Evolutionary conservation across 306 rosid genomes (phyloP).

Genomic region (Quercus cerris): DNA sequence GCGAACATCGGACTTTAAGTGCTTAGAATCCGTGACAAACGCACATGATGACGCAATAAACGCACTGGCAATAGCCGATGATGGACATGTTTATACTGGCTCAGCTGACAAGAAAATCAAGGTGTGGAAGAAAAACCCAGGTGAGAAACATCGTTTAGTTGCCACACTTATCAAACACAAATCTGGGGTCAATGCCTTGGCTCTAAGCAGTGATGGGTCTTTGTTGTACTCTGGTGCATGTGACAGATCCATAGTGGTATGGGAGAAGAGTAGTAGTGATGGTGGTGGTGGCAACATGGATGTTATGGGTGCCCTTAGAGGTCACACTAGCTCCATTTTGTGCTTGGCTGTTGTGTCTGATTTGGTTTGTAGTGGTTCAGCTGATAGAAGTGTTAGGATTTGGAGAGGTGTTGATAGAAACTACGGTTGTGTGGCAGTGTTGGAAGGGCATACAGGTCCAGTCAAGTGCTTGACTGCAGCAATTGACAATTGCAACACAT

Average conservation of each 20-base stretch:
- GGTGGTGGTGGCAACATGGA: constrained; percentile 34
- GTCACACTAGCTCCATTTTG: constrained; percentile 66
- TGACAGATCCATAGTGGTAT: constrained; percentile 74
- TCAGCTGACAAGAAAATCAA: constrained; percentile 80
- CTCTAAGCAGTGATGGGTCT: constrained; percentile 52
- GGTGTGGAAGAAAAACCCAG: constrained; percentile 57
- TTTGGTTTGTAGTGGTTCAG: constrained; percentile 84
- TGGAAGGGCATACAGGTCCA: constrained; percentile 79
- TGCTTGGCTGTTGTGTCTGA: constrained; percentile 62
- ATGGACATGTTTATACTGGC: constrained; percentile 75
- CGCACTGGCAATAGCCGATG: constrained; percentile 56
- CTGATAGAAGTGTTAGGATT: constrained; percentile 68
- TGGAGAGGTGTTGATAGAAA: constrained; percentile 62
- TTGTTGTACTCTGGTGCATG: constrained; percentile 82
- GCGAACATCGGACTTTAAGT: constrained; percentile 67
- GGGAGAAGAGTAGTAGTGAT: constrained; percentile 35
- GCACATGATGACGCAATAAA: constrained; percentile 94
- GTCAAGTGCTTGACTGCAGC: constrained; percentile 67
- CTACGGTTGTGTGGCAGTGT: constrained; percentile 59
- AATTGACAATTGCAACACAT: constrained; percentile 24
- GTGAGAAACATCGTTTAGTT: constrained; percentile 45
- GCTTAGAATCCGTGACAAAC: constrained; percentile 65
- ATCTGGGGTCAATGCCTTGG: constrained; percentile 82
- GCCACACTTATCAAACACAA: constrained; percentile 63
- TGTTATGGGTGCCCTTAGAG: constrained; percentile 66